Conservation (phyloP, 129 eudicot species). For the Calendula officinalis region DNA sequence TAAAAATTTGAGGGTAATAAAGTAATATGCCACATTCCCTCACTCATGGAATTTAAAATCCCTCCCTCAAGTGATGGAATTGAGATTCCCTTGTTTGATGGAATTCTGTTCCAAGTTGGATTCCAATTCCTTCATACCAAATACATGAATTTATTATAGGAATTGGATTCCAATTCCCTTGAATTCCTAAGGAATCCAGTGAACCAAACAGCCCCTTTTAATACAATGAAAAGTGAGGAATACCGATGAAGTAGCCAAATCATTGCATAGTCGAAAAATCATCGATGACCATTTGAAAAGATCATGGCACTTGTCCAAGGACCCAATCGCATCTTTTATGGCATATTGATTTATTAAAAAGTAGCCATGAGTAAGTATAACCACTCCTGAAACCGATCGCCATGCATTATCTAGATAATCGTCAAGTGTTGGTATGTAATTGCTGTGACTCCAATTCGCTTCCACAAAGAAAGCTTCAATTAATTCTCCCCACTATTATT, state of each 20-base stretch:
- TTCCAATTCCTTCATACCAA: too few relatives aligned
- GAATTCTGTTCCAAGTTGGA: too few relatives aligned
- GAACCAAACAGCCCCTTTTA: too few relatives aligned
- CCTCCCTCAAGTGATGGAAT: too few relatives aligned
- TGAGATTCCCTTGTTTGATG: too few relatives aligned
- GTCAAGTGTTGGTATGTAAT: neutral
- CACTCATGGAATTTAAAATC: too few relatives aligned
- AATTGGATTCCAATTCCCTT: too few relatives aligned
- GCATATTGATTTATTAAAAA: neutral
- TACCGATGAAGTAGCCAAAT: neutral
- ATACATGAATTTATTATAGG: too few relatives aligned
- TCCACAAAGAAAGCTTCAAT: neutral
- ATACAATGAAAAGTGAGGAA: neutral
- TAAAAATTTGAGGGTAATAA: too few relatives aligned
- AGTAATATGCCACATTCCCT: too few relatives aligned
- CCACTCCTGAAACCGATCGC: neutral
- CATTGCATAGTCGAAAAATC: neutral
- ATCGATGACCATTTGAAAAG: neutral
- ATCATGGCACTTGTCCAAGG: neutral
- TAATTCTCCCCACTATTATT: slow-evolving; percentile 1
- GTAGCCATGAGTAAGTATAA: neutral
- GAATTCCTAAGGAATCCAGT: too few relatives aligned
- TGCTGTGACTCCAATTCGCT: neutral
- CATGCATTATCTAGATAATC: neutral
- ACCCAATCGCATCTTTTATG: neutral